Base-by-base conservation (phyloP, 192 early-diverging fungal genomes). In the Endogone sp. region DNA sequence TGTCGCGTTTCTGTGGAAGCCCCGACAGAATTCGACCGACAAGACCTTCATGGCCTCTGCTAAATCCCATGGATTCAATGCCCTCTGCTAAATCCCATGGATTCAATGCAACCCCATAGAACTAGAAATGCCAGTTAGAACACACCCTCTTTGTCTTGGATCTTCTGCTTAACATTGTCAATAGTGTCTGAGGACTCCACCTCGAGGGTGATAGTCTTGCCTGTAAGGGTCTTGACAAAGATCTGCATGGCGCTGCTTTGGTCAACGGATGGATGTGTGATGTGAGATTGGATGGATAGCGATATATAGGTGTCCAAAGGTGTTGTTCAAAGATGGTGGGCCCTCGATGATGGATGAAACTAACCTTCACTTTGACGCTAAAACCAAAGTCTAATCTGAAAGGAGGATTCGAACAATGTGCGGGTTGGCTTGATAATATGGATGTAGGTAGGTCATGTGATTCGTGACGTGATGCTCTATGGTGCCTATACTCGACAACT, bases 191-290 rank as follows among this genome's bases (percentile, higher is more conserved):
- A 80, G 64, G 84, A 81, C 78, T 88, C 86, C 74, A 84, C 86
- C 74, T 88, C 86, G 68, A 88, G 65, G 69, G 86, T 86, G 82
- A 87, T 80, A 71, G 86, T 88, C 81, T 86, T 84, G 72, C 86
- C 86, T 56, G 86, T 79, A 61, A 88, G 76, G 66, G 86, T 85
- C 80, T 88, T 88, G 68, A 88, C 86, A 73, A 88, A 88, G 72
- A 84, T 82, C 73, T 88, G 82, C 83, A 85, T 86, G 75, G 83
- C 82, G 67, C n/a, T n/a, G 59, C 37, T 49, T 11, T 1, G 6
- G 37, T 49, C 0, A 49, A 49, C 16, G 37, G 37, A 49, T 49
- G 37, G 37, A 49, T 49, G 37, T 49, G 1, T 49, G 37, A 49
- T 49, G 16, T 49, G 16, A 49, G n/a, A n/a, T n/a, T 1, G 37